Evolutionary conservation across 2,329 filamentous ascomycete genomes (phyloP), one percentile per base, ranked within the genome.

Genomic region (Neopestalotiopsis sp.): DNA sequence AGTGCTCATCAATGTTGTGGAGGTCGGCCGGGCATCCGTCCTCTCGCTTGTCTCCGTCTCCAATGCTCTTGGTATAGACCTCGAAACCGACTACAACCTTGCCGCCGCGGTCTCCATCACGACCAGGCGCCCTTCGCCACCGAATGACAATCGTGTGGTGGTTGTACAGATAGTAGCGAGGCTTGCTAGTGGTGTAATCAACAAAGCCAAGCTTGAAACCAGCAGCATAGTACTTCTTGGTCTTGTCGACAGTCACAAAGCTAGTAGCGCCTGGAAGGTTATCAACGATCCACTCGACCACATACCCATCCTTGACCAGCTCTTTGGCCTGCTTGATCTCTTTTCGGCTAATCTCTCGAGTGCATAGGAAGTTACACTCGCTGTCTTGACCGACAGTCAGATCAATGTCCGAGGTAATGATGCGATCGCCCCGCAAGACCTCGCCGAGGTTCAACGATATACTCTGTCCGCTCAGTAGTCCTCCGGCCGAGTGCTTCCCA

Each of bases 201-300:
- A 90, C 89, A 74, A 92, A 94, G 6, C 94, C 94, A 68, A 97
- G 85, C 81, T 96, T 97, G 85, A 97, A 97, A 1, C 94, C 94
- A 1, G 94, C 90, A 13, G 94, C 92, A 78, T 97, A 97, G 83
- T 97, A 97, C 80, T 95, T 97, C 75, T 90, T 87, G 61, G 88
- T 90, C 82, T 94, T 94, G 80, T 97, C 94, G 45, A 93, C 91
- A 0, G 93, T 95, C 34, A 96, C 92, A 76, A 97, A 97, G 78
- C 91, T 95, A 9, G 94, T 97, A 45, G 94, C 94, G 6, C 94
- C 94, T 1, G 94, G 94, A 10, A 97, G 85, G 75, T 97, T 97
- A 80, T 97, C 94, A 72, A 96, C 92, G 73, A 97, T 97, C 94
- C 94, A 97, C 80, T 97, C 94, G 1, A 91, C 91, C n/a, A 96